Evolutionary conservation across 805 yeast species (phyloP), one percentile per base, ranked within the genome.

Genomic region (Brettanomyces custersianus): DNA sequence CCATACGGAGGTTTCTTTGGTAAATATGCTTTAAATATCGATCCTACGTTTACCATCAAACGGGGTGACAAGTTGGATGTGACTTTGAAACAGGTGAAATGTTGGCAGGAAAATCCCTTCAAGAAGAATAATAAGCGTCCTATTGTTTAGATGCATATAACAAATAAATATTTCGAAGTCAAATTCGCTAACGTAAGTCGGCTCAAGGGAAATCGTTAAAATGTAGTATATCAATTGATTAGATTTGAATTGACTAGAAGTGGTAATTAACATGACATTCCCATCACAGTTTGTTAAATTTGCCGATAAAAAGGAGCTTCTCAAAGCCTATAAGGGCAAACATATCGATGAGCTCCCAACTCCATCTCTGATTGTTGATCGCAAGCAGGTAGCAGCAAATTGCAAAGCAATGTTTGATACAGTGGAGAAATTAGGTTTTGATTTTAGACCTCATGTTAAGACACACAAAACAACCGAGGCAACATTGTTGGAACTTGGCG

Each of bases 381-480:
- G 60, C 31, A 36, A 46, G 1, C 52, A 52, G 13, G 67, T 74
- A 44, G 44, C 56, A 23, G 38, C 36, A 13, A 78, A 78, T 48
- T 65, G 76, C 42, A 57, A 55, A 9, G 53, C 52, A 21, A 74
- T 77, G 83, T 60, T 74, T 8, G 45, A 48, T 4, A 65, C 64
- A 37, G 72, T 77, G 0, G 35, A 42, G 2, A 49, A 51, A 2
- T 47, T 76, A 9, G 43, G 47, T 20, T 51, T 48, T 3, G 60
- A 54, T 15, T 80, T 81, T 51, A 63, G 94, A 40, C 79, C 82
- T 4, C 76, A 20, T 77, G 74, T 82, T 17, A 82, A 82, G 54
- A 83, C 92, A 0, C 87, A 80, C 52, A 82, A 83, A 52, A 69
- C 82, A 1, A 43, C 63, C 8, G 80, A 77, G 44, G 87, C 83